Evolutionary conservation across 306 rosid genomes (phyloP), one percentile per base, ranked within the genome.

Genomic region (Malus asiatica): DNA sequence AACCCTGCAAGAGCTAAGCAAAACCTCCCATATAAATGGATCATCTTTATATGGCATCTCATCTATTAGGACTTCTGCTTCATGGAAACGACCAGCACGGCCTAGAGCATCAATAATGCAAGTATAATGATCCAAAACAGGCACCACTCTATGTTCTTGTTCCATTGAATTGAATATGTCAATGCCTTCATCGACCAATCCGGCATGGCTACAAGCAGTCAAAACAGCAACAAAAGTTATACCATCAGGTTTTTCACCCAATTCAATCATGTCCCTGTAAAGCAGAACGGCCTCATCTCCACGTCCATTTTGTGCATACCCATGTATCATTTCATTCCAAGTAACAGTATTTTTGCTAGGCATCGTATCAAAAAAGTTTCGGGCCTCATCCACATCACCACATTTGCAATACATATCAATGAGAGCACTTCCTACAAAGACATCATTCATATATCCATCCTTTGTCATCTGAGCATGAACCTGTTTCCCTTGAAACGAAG

Each of bases 251-350:
- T 74, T 81, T 75, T 90, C 89, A 45, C 85, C 85, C 3, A 76
- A 88, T 62, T 74, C 64, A 80, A 88, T 78, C 93, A 92, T 86
- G 75, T 87, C 85, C 74, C 79, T 78, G 72, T 88, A 92, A 25
- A 89, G 91, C 72, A 80, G 65, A 71, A 90, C 82, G 74, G 96
- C 96, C 55, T 88, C 84, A 33, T 79, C 78, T 71, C 97, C 93
- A 75, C 77, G 63, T 29, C 96, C 96, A 76, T 87, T 92, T 58
- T 92, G 90, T 16, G 97, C 97, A 84, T 88, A 90, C 45, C 97
- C 96, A 27, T 90, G 93, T 73, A 92, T 90, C 96, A 92, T 90
- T 78, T 87, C 93, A 68, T 92, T 92, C 93, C 93, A 92, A 5
- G 90, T 84, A 70, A 90, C 90, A 18, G 85, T 85, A 76, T 84